Evolutionary conservation across 331 rosid species (phyloP), one percentile per base, ranked within the genome.

Genomic region (Erythrophleum ivorense): DNA sequence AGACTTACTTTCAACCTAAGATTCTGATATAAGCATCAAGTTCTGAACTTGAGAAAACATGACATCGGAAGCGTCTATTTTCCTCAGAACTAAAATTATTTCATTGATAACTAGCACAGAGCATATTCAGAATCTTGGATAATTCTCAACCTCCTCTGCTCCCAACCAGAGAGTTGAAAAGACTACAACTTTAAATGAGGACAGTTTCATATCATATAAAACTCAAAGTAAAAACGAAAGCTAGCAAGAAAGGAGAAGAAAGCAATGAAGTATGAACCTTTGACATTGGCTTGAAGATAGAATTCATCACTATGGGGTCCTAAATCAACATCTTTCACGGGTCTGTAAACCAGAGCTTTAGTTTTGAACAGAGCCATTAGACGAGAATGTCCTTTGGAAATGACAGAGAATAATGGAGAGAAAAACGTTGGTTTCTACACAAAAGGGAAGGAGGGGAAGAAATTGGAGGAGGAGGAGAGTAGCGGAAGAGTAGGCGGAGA

Each of bases 201-300:
- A 41, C 15, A 81, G 5, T 36, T 66, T 36, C 18, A 68, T 75
- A 55, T 2, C 57, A 24, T 52, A 41, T 19, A 31, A 16, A 45
- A 15, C 71, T 48, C 40, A 50, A 84, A 10, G 72, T 29, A 18
- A n/a, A 11, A 46, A 53, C 18, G 40, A 49, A 3, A 54, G 48
- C 66, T 9, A 29, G 7, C 66, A 29, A 31, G 7, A 0, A 31
- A 10, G 29, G 36, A 63, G 11, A 33, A 13, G 6, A 2, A 63
- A 33, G 43, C 6, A 63, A 31, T 34, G 13, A 34, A 34, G 69
- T 10, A 40, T 64, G 77, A 54, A 92, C 98, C 98, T 91, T 91
- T 93, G 74, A 93, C 98, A 79, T 93, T 74, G 72, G 97, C 94
- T 72, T 74, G 94, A 48, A 88, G 89, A 87, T 95, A 95, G 86